Conservation (phyloP, 2,329 filamentous ascomycete species). For the Coniosporium tulheliwenetii region DNA sequence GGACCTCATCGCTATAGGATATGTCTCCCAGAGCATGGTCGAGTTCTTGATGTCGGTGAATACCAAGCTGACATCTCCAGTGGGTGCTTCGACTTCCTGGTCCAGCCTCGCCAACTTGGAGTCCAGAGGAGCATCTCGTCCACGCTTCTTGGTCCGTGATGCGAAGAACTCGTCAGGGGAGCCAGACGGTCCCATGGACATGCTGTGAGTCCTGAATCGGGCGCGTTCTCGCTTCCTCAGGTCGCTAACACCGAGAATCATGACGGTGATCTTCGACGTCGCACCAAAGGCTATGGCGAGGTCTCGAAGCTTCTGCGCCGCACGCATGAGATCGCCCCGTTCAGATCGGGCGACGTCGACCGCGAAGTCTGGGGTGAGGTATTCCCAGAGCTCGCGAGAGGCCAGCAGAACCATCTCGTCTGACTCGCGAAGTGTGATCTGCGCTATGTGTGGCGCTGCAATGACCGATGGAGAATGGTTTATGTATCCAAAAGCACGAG, state of each 20-base stretch:
- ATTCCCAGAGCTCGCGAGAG: conserved; percentile 90
- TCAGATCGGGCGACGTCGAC: conserved; percentile 84
- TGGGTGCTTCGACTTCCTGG: conserved; percentile 79
- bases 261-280: conserved; percentile 93
- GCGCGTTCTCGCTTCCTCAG: conserved; percentile 74
- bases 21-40: conserved; percentile 89
- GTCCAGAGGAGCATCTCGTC: conserved; percentile 50
- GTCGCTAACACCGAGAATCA: conserved; percentile 90
- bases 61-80: conserved; percentile 79
- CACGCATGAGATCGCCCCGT: conserved; percentile 80
- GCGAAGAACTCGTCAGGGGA: conserved; percentile 56
- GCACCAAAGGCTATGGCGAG: conserved; percentile 91
- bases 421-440: conserved; percentile 65
- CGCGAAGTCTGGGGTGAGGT: conserved; percentile 73
- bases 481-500: conserved; percentile 86
- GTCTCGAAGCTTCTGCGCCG: conserved; percentile 85
- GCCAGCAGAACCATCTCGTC: conserved; percentile 91
- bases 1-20: conserved; percentile 86
- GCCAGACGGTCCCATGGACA: conserved; percentile 68
- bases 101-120: conserved; percentile 77
- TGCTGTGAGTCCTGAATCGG: conserved; percentile 61
- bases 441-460: conserved; percentile 70
- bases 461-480: conserved; percentile 86
- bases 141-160: conserved; percentile 47
- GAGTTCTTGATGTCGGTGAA: conserved; percentile 99